Base-by-base conservation (phyloP, 768 basidiomycete genomes). In the Leucogyrophana mollusca region DNA sequence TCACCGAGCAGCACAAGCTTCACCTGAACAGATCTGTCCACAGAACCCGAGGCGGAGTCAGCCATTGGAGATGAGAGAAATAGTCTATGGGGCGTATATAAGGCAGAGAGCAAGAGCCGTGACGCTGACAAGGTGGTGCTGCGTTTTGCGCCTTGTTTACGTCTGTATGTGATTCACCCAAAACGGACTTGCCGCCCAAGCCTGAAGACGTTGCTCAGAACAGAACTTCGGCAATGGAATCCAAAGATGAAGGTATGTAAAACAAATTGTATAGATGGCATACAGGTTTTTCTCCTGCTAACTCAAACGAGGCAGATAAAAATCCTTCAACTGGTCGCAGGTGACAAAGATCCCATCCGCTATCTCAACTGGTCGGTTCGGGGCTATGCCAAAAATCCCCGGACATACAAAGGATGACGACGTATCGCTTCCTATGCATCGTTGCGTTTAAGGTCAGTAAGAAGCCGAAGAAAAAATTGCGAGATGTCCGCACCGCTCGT, bases 1-100 rank as follows among this genome's bases (percentile, higher is more conserved):
- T 62, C 58, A 94, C 94, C 95, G 53, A 99, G 79, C 16, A 98
- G 79, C 51, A 98, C 95, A 39, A 99, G 85, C 68, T 99, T 99
- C 53, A 99, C 95, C 71, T 97, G 95, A 9, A 96, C 87, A 54
- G 94, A 93, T 69, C 90, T 94, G 69, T 93, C 90, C 46, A 74
- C 73, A 32, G 85, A 76, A 49, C 83, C 83, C 55, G 87, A 83
- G 57, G 84, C 81, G 66, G 82, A 66, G 61, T 91, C 88, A 34
- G 85, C 71, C 90, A 91, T 90, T 48, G 54, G 62, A 60, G 57
- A 57, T 48, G 35, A 47, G 9, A 41, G 40, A 18, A 22, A 24
- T 9, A 41, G 9, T 7, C 7, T 8, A 22, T 9, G 16, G 9
- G 23, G 40, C 14, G 9, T 25, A 41, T 23, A n/a, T n/a, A n/a